phyloP scores from a whole-genome alignment of 2,329 filamentous ascomycete species.

The Tolypocladium capitatum region DNA sequence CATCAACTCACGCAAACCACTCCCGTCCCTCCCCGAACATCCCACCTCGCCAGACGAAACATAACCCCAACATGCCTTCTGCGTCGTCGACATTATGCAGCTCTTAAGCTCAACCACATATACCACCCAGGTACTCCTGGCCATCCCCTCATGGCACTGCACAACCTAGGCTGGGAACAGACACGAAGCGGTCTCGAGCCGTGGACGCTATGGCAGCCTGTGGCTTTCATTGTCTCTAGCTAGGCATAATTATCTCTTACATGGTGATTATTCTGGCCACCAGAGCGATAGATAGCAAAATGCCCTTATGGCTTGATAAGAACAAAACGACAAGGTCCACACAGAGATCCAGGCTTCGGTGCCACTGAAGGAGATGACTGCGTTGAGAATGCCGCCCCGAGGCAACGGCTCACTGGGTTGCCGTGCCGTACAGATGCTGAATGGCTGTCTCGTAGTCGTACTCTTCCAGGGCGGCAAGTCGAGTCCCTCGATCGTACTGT shows the following conservation, averaged over 20 bases:
- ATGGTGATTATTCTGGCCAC: slow-evolving; percentile 4
- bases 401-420: slow-evolving; percentile 4
- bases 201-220: not conserved
- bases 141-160: not conserved
- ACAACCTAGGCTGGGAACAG: not conserved
- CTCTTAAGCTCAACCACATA: too few relatives aligned
- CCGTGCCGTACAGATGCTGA: slow-evolving; percentile 22
- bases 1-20: slow-evolving; percentile 23
- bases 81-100: too few relatives aligned
- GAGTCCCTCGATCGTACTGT: slow-evolving; percentile 70
- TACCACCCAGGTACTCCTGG: too few relatives aligned
- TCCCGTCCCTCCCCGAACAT: slow-evolving; percentile 18
- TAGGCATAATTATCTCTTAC: slow-evolving; percentile 5
- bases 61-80: not conserved
- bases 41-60: slow-evolving; percentile 2
- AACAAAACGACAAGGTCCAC: not conserved
- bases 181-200: not conserved
- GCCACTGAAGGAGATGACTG: not conserved
- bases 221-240: slow-evolving; percentile 3
- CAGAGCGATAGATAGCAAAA: slow-evolving; percentile 8
- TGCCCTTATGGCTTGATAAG: not conserved
- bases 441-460: slow-evolving; percentile 36
- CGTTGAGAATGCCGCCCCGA: not conserved
- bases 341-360: not conserved
- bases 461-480: slow-evolving; percentile 54